A percentile compares a stretch with the other conserved stretches of the same genome.
Conservation (phyloP, 805 yeast genomes). For the Candida verbasci region DNA sequence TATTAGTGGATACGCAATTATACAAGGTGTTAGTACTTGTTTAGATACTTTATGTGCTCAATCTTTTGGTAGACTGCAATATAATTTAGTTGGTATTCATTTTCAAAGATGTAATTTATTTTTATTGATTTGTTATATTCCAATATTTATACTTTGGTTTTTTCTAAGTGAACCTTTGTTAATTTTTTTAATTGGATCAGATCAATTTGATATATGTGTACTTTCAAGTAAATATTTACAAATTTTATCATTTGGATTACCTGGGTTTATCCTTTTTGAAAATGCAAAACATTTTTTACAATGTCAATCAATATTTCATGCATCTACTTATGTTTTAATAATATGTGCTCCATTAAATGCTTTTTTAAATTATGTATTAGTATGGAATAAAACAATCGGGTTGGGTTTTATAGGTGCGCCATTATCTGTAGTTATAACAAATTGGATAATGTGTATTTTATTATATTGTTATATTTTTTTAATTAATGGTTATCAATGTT, state of each 20-base stretch:
- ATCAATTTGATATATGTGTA: conserved; percentile 19
- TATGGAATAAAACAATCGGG: conserved; percentile 56
- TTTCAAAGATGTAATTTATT: conserved; percentile 64
- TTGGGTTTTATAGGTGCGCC: conserved; percentile 77
- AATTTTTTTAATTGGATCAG: conserved; percentile 17
- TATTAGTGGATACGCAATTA: conserved; percentile 68
- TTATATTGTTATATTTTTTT: conserved; percentile 44
- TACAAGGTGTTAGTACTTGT: conserved; percentile 76
- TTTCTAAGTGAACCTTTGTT: conserved; percentile 50
- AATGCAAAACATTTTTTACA: conserved; percentile 71
- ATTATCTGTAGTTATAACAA: conserved; percentile 63
- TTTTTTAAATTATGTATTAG: conserved; percentile 58
- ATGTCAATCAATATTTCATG: conserved; percentile 76
- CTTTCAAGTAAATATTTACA: conserved; percentile 58
- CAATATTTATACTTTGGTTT: conserved; percentile 61
- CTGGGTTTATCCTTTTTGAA: conserved; percentile 70
- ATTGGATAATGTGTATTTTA: conserved; percentile 64
- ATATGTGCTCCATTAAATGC: conserved; percentile 76
- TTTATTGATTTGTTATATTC: conserved; percentile 44
- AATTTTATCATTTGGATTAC: conserved; percentile 59
- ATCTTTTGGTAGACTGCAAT: conserved; percentile 67
- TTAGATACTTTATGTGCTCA: conserved; percentile 77
- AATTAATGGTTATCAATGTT: conserved; percentile 43
- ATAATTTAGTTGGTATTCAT: conserved; percentile 61
- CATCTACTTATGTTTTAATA: conserved; percentile 66